Percentiles rank a stretch among this genome's conserved stretches.
These are phyloP conservation scores for Exophiala xenobiotica DNA, from an alignment of 2,329 filamentous ascomycete genomes.

Conservation along the genomic window DNA sequence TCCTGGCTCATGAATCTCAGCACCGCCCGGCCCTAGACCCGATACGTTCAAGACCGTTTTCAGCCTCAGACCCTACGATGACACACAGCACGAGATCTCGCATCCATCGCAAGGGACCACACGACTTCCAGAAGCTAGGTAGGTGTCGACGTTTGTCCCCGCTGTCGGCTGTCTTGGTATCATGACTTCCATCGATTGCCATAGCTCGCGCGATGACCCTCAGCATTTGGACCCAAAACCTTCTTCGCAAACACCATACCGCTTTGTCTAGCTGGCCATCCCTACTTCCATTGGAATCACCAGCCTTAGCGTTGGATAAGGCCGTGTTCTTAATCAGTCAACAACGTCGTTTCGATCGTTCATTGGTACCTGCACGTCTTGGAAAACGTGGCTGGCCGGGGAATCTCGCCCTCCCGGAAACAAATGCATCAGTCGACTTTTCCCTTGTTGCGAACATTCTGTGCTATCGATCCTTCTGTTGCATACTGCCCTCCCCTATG, in stretches of 20 bases:
- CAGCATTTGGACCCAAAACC: conserved; percentile 24
- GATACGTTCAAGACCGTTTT: conserved; percentile 19
- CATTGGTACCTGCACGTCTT: conserved; percentile 18
- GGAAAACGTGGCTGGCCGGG: conserved; percentile 16
- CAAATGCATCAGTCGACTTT: conserved; percentile 10
- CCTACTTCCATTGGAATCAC: conserved; percentile 4
- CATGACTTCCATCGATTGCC: conserved; percentile 2
- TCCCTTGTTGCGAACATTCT: conserved; percentile 11
- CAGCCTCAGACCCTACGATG: conserved; percentile 25
- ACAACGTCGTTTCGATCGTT: conserved; percentile 3
- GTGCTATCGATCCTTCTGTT: conserved; percentile 13
- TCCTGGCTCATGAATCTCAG: conserved; percentile 19
- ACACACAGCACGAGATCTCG: conserved; percentile 1
- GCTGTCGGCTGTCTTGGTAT: conserved; percentile 5
- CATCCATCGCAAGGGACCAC: neutral
- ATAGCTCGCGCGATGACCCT: conserved; percentile 6
- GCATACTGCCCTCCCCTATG: conserved; percentile 3
- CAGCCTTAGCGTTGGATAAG: conserved; percentile 18
- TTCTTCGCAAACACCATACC: conserved; percentile 12
- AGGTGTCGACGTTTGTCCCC: conserved; percentile 21
- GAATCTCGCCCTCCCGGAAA: conserved; percentile 8
- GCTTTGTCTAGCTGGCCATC: conserved; percentile 2
- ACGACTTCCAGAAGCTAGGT: conserved; percentile 1
- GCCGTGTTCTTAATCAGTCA: conserved; percentile 20
- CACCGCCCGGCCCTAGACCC: conserved; percentile 23